Percentiles rank a stretch among this genome's conserved stretches.
Evolutionary conservation across 495 filamentous ascomycete genomes (phyloP).

Genomic region (Tuber umbilicatum): DNA sequence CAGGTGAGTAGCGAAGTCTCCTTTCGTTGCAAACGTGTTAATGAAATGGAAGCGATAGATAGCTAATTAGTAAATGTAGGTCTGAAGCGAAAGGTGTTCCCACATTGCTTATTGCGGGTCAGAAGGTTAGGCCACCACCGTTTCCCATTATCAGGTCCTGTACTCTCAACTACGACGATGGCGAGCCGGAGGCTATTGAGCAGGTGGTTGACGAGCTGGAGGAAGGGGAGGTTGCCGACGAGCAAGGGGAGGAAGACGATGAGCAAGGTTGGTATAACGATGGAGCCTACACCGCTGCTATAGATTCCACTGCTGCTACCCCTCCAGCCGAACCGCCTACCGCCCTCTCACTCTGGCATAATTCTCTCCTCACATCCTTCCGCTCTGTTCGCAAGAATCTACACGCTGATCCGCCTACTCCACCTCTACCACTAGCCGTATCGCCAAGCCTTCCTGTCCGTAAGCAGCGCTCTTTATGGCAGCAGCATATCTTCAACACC

Average conservation of each 20-base stretch:
- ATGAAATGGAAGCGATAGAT: constrained; percentile 23
- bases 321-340: constrained; percentile 9
- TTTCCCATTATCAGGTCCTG: constrained; percentile 3
- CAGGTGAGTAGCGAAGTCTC: constrained; percentile 53
- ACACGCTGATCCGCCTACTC: constrained; percentile 1
- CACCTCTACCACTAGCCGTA: background rate
- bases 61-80: constrained; percentile 52
- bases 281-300: constrained; percentile 60
- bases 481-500: constrained; percentile 8
- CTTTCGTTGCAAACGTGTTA: constrained; percentile 27
- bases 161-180: constrained; percentile 35
- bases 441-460: background rate
- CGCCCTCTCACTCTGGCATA: constrained; percentile 27
- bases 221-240: constrained; percentile 18
- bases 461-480: constrained; percentile 14
- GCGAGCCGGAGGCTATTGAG: constrained; percentile 15
- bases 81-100: constrained; percentile 67
- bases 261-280: constrained; percentile 59
- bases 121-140: constrained; percentile 10
- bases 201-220: constrained; percentile 17
- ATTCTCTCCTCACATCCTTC: constrained; percentile 21
- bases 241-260: constrained; percentile 41
- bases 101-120: constrained; percentile 49
- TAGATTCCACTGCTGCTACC: background rate
- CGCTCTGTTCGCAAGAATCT: constrained; percentile 12